phyloP scores from a whole-genome alignment of 306 rosid species.

The Biancaea sappan region DNA sequence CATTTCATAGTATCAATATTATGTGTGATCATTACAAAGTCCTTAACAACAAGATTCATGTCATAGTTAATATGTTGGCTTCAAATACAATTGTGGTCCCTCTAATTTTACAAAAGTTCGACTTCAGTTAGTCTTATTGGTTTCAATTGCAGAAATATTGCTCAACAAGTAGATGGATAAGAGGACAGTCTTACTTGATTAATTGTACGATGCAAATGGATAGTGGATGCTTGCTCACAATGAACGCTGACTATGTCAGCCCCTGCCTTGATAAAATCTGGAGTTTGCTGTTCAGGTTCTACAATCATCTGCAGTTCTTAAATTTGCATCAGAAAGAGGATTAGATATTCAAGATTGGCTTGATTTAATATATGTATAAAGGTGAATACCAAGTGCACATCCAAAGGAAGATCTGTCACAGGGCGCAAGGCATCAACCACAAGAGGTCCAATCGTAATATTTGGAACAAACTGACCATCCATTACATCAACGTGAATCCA shows the following conservation, averaged over 20 bases:
- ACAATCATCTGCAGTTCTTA: conserved; percentile 80
- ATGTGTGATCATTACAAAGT: conserved; percentile 6
- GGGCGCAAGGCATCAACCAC: conserved; percentile 97
- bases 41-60: conserved; percentile 22
- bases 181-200: conserved; percentile 60
- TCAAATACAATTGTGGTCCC: not conserved
- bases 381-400: conserved; percentile 87
- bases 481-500: conserved; percentile 99
- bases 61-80: not conserved
- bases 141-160: conserved; percentile 22
- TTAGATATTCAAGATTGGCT: not conserved
- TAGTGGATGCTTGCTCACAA: conserved; percentile 89
- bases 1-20: not conserved
- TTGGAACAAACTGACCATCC: conserved; percentile 99
- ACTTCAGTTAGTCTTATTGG: conserved; percentile 19
- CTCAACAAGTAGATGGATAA: conserved; percentile 16
- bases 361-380: conserved; percentile 18
- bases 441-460: conserved; percentile 97
- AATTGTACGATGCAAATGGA: conserved; percentile 94
- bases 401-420: conserved; percentile 98
- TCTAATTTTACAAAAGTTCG: not conserved
- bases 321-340: conserved; percentile 39
- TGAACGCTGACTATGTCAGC: conserved; percentile 99
- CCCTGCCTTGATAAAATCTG: conserved; percentile 98
- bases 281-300: conserved; percentile 95